Evolutionary conservation across 2,329 filamentous ascomycete species (phyloP), one percentile per base, ranked within the genome.

Genomic region (Pseudogymnoascus sp.): DNA sequence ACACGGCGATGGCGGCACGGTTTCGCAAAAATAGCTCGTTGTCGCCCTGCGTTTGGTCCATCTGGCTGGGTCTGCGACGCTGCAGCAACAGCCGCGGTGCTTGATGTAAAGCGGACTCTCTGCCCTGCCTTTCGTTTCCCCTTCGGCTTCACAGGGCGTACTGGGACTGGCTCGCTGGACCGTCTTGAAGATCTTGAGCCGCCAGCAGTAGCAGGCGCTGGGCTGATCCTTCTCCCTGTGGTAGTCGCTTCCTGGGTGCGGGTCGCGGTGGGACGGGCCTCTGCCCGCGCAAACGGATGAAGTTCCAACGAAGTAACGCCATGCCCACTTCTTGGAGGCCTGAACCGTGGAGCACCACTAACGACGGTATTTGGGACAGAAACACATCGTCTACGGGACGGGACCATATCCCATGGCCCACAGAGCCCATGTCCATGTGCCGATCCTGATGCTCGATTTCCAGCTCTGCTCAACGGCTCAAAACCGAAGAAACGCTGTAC

Each of bases 251-350:
- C 61, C 14, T 34, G 31, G 1, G 18, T 54, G 42, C 40, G 23
- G 23, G 14, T 3, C 42, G 39, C 18, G 12, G 10, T 34, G 14
- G 36, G 23, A 34, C 23, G 61, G 10, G 14, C 51, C 11, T 36
- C 26, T 36, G 14, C 62, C 29, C 34, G 42, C 62, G 59, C 10
- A 29, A 74, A 74, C 0, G 72, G 72, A 65, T 74, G 72, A 29
- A 67, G 67, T 42, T 70, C 67, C 11, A 74, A 64, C n/a, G 67
- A 59, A 2, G 31, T 59, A 2, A 60, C 21, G 29, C 66, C 66
- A 65, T 74, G 73, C 12, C 64, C 66, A 60, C 72, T 74, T 65
- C 68, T 69, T 23, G 68, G 70, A 12, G 71, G 70, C 57, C 71
- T 67, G 54, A 73, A 74, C 60, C 69, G 64, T 26, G 71, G 70